Evolutionary conservation across 2,329 filamentous ascomycete genomes (phyloP), one percentile per base, ranked within the genome.

Genomic region (Geoglossum cookeanum): DNA sequence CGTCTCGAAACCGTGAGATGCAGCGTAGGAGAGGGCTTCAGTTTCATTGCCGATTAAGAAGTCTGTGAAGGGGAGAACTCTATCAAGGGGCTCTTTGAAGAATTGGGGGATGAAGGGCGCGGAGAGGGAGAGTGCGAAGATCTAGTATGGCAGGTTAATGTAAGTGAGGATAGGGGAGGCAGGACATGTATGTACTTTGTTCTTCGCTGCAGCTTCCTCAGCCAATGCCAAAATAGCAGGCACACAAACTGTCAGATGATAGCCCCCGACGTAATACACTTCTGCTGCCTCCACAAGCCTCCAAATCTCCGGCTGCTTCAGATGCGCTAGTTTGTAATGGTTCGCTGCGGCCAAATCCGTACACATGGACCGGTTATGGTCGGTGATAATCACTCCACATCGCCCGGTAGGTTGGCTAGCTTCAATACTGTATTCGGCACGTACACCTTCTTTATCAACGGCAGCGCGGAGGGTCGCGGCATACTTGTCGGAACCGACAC

Each of bases 11-110:
- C 76, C 76, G 72, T 95, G 89, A 59, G 83, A 83, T 70, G 89
- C 83, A 62, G 90, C 87, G 73, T 91, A 98, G 58, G 89, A 78
- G 64, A 83, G 80, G 54, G 90, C 91, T 75, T 98, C 92, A 63
- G 87, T 86, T 81, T 98, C 92, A 75, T 98, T 98, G 68, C 90
- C 91, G 70, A 98, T 86, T 60, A 97, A 77, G 73, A 91, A 94
- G 75, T 97, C 90, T 78, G 89, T 94, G 80, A 95, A 96, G 33
- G 86, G 85, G 56, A 88, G 77, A 57, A 86, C 84, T 65, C 82
- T 83, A 72, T 95, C 88, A 53, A 98, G 80, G 62, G 82, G 85
- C 55, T 96, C 90, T 78, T 96, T 96, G 84, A 97, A 98, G 79
- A 96, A 95, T 69, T 94, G 85, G 44, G 85, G 76, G 67, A 98